These are phyloP conservation scores for Yarrowia sp. DNA, from an alignment of 805 yeast species.

Conservation along the genomic window DNA sequence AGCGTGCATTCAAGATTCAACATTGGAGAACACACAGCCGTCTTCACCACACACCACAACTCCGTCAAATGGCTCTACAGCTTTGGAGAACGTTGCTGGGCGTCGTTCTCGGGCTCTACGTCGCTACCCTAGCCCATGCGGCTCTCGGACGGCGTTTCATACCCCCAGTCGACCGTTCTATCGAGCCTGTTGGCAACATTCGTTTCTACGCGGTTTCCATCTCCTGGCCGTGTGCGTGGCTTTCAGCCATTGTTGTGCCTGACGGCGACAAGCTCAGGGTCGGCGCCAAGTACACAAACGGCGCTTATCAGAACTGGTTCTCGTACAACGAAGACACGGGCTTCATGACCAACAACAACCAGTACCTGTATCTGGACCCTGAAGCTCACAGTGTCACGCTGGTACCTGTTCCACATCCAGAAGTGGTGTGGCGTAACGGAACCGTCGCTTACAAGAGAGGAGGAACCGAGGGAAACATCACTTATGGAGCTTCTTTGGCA, in stretches of 20 bases:
- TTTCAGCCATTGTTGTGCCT: conserved; percentile 5
- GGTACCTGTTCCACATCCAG: conserved; percentile 8
- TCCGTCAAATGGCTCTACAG: conserved; percentile 4
- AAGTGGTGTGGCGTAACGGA: conserved; percentile 34
- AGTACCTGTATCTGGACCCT: conserved; percentile 13
- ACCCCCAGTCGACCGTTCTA: conserved; percentile 11
- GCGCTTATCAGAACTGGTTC: not conserved
- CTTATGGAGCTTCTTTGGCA: conserved; percentile 12
- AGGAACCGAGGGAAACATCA: not conserved
- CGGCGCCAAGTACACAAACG: not conserved
- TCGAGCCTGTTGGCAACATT: conserved; percentile 9
- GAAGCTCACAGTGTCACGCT: not conserved
- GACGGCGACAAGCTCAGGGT: conserved; percentile 23
- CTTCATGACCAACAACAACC: conserved; percentile 5
- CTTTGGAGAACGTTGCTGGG: not conserved
- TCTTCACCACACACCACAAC: too few species aligned
- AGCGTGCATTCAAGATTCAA: too few species aligned
- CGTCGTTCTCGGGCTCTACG: not conserved
- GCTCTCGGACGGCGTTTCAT: not conserved
- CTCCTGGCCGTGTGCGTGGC: conserved; percentile 34
- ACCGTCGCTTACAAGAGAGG: conserved; percentile 10
- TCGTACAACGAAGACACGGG: conserved; percentile 8
- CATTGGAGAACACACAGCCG: too few species aligned
- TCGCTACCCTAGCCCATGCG: not conserved
- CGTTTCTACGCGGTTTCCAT: conserved; percentile 22